A percentile compares a stretch with the other conserved stretches of the same genome.
phyloP scores from a whole-genome alignment of 345 rosid genomes.

The Hirschfeldia incana region DNA sequence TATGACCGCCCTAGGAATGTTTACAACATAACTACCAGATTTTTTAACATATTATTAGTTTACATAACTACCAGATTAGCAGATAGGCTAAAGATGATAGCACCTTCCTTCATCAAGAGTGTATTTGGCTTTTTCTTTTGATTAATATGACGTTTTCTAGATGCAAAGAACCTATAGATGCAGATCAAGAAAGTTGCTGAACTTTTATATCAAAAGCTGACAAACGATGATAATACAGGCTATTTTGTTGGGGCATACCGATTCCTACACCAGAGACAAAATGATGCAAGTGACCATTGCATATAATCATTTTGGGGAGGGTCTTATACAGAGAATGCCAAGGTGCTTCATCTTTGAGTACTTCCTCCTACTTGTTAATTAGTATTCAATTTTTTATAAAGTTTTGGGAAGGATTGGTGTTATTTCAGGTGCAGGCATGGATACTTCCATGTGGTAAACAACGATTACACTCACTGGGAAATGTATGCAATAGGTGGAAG shows the following conservation, averaged over 20 bases:
- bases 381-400: neutral
- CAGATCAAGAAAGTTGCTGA: neutral
- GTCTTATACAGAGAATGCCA: slow-evolving; percentile 98
- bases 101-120: neutral
- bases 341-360: slow-evolving; percentile 44
- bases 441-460: slow-evolving; percentile 93
- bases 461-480: slow-evolving; percentile 92
- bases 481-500: slow-evolving; percentile 99
- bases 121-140: neutral
- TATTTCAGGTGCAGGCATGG: slow-evolving; percentile 87
- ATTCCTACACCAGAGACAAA: slow-evolving; percentile 87
- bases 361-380: neutral
- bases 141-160: neutral
- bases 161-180: neutral
- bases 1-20: neutral
- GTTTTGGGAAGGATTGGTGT: neutral
- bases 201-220: neutral
- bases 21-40: neutral
- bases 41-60: neutral
- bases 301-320: slow-evolving; percentile 95
- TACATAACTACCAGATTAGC: neutral
- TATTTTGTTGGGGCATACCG: slow-evolving; percentile 93
- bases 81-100: neutral
- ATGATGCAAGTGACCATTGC: slow-evolving; percentile 92
- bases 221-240: slow-evolving; percentile 45